Base-by-base conservation (phyloP, 495 filamentous ascomycete species). In the Penicillium ochrochloron region DNA sequence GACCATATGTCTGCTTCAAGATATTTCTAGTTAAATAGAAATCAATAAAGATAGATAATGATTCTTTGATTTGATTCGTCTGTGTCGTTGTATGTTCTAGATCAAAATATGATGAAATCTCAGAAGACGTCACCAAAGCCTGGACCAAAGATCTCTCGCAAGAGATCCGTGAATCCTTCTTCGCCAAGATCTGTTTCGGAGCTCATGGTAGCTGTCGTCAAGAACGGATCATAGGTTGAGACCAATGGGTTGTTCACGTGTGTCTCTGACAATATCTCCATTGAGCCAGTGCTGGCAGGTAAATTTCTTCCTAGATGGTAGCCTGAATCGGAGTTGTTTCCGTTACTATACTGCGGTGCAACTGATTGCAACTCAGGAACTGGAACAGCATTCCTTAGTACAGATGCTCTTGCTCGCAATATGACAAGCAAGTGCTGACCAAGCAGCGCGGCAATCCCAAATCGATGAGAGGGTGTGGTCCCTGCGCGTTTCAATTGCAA, bases 391-490 rank as follows among this genome's bases (percentile, higher is more conserved):
- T 29, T 51, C 29, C 35, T 57, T 11, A 63, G 35, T 11, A 25
- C 19, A 29, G n/a, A 39, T 25, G 57, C 60, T 59, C 59, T 67
- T 1, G 61, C 46, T 33, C 64, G 64, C 11, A 75, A 33, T 2
- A 75, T 72, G 35, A 66, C 54, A 41, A 66, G 48, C 2, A 75
- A 59, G 35, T 75, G 73, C 29, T 71, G 62, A 4, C 73, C 70
- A 41, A 75, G 56, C n/a, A 75, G 55, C 21, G 68, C 70, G 0
- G 70, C 73, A 34, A 75, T 71, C 0, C 72, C 72, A 56, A 69
- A 67, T 17, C 72, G 67, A 64, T 69, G 70, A 12, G 66, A 57
- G 11, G 73, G 70, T 0, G 66, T 75, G 0, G 63, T 70, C 2
- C 73, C 73, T 11, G 70, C 70, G 31, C 59, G 59, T 37, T 71